Percentiles rank a stretch among this genome's conserved stretches.
phyloP scores from a whole-genome alignment of 164 flowering plant genomes.

The Buxus sempervirens region DNA sequence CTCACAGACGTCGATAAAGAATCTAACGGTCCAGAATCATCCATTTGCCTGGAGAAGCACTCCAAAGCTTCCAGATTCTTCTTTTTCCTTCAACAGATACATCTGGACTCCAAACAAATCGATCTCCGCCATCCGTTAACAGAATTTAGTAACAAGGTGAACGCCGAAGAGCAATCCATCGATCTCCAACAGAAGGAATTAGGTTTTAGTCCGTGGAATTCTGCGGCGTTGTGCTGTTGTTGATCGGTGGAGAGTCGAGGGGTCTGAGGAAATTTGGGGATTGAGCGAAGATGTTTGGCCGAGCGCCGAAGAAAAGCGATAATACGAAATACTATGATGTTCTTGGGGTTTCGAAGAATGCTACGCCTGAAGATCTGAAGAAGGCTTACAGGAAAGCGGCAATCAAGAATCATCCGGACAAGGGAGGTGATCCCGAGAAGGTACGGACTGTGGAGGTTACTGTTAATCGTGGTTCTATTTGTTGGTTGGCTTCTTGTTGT shows the following conservation, averaged over 20 bases:
- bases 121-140: background rate
- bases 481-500: too few relatives aligned
- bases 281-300: conserved; percentile 1
- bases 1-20: background rate
- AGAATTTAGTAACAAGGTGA: background rate
- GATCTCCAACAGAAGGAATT: background rate
- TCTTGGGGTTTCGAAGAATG: conserved; percentile 5
- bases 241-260: background rate
- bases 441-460: background rate
- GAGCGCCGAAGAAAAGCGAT: conserved; percentile 9
- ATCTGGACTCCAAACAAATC: background rate
- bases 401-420: conserved; percentile 10
- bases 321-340: conserved; percentile 4
- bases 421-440: conserved; percentile 14
- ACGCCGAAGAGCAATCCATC: background rate
- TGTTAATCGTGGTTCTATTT: background rate
- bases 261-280: background rate
- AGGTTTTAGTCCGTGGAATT: background rate
- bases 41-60: background rate
- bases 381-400: conserved; percentile 14
- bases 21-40: background rate
- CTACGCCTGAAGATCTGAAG: conserved; percentile 11
- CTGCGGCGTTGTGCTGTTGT: background rate
- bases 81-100: background rate
- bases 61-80: background rate